Conservation (phyloP, 2,329 filamentous ascomycete genomes). For the Emmonsiellopsis sp. region DNA sequence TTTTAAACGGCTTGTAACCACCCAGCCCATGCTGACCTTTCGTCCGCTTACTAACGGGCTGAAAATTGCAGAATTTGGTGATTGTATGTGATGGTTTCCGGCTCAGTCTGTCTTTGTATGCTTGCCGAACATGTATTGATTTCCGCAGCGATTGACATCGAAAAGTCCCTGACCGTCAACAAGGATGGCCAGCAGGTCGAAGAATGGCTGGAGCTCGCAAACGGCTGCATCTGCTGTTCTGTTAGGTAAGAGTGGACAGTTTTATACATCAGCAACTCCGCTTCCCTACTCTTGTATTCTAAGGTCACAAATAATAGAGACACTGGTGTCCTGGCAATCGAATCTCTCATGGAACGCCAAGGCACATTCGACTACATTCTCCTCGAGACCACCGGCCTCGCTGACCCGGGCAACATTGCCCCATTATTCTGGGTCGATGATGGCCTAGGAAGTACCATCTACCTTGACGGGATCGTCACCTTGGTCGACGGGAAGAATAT, state of each 20-base stretch:
- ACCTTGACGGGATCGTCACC: slow-evolving; percentile 92
- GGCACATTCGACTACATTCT: slow-evolving; percentile 96
- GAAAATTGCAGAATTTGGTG: slow-evolving; percentile 58
- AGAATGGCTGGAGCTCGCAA: slow-evolving; percentile 93
- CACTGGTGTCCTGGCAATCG: slow-evolving; percentile 85
- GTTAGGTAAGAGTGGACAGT: slow-evolving; percentile 58
- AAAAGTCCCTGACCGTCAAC: slow-evolving; percentile 88
- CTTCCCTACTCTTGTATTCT: not conserved
- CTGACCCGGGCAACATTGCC: slow-evolving; percentile 90
- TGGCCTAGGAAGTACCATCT: slow-evolving; percentile 87
- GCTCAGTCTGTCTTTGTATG: slow-evolving; percentile 3
- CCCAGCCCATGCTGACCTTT: not conserved
- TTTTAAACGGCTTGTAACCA: slow-evolving; percentile 65
- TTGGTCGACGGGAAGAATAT: slow-evolving; percentile 94
- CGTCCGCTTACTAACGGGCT: slow-evolving; percentile 12
- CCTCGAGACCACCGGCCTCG: slow-evolving; percentile 88
- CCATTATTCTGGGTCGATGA: slow-evolving; percentile 98
- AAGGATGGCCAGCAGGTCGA: slow-evolving; percentile 73
- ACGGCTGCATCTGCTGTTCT: slow-evolving; percentile 95
- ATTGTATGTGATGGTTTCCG: slow-evolving; percentile 48
- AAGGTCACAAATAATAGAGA: slow-evolving; percentile 48
- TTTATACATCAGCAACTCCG: not conserved
- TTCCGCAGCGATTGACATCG: slow-evolving; percentile 71
- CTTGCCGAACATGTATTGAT: not conserved
- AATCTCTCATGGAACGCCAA: slow-evolving; percentile 88